Conservation (phyloP, 352 stramenopile species). For the Phytophthora macrochlamydospora region DNA sequence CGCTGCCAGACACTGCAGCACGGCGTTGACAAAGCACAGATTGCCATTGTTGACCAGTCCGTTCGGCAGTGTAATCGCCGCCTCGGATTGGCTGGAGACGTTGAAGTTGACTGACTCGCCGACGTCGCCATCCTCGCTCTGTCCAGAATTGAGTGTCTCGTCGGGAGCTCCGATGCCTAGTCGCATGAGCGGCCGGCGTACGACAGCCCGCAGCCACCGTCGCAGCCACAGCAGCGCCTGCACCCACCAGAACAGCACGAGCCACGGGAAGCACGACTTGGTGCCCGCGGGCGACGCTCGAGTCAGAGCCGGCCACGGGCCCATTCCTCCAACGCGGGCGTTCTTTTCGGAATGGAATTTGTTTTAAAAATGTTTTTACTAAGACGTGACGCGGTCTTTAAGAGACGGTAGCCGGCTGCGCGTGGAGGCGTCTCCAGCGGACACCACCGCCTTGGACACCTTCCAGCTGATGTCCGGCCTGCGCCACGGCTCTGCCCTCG, state of each 20-base stretch:
- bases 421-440: no score
- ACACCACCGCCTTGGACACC: no score
- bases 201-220: constrained; percentile 34
- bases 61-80: constrained; percentile 13
- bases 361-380: no score
- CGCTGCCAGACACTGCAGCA: constrained; percentile 64
- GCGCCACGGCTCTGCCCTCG: no score
- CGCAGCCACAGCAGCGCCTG: constrained; percentile 31
- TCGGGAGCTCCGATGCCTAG: constrained; percentile 29
- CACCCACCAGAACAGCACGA: constrained; percentile 42
- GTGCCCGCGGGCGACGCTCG: constrained; percentile 8
- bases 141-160: constrained; percentile 1
- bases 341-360: not conserved
- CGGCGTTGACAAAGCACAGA: constrained; percentile 80
- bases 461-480: no score
- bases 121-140: not conserved
- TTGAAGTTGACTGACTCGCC: not conserved
- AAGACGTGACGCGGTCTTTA: no score
- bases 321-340: no score
- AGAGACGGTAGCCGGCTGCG: no score
- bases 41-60: constrained; percentile 76
- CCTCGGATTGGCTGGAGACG: constrained; percentile 2
- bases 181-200: constrained; percentile 37
- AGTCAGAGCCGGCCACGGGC: constrained; percentile 2
- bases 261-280: constrained; percentile 27